Percentiles rank a stretch among this genome's conserved stretches.
Conservation (phyloP, 805 yeast species). For the Yarrowia bubula region DNA sequence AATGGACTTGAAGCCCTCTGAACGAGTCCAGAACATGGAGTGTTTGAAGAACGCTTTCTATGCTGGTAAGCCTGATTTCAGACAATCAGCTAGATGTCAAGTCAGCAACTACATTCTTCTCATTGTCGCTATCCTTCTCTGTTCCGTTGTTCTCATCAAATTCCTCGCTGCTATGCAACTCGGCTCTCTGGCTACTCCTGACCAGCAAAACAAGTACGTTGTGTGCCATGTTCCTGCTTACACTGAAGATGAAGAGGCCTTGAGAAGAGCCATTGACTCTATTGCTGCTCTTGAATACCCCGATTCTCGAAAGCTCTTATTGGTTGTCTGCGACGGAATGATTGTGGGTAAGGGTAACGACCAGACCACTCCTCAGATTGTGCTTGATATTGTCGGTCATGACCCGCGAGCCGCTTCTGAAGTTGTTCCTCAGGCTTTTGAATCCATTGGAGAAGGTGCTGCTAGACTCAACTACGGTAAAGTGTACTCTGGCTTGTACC, state of each 20-base stretch:
- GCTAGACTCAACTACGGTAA: constrained; percentile 65
- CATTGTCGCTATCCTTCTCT: constrained; percentile 42
- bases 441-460: constrained; percentile 60
- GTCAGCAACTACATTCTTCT: constrained; percentile 45
- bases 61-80: constrained; percentile 43
- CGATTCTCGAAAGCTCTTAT: constrained; percentile 55
- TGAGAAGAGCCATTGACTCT: constrained; percentile 59
- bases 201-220: constrained; percentile 42
- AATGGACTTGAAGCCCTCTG: constrained; percentile 34
- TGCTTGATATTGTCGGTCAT: constrained; percentile 53
- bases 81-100: constrained; percentile 41
- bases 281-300: constrained; percentile 59
- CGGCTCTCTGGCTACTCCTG: constrained; percentile 39
- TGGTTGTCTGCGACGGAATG: constrained; percentile 59
- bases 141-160: constrained; percentile 40
- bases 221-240: constrained; percentile 55
- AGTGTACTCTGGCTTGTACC: constrained; percentile 59
- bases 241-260: constrained; percentile 57
- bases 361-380: constrained; percentile 56
- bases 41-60: constrained; percentile 44
- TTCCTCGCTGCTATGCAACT: constrained; percentile 46
- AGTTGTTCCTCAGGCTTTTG: constrained; percentile 51
- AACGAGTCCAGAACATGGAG: constrained; percentile 35
- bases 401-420: constrained; percentile 53
- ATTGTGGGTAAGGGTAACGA: constrained; percentile 66